Evolutionary conservation across 2,329 filamentous ascomycete genomes (phyloP).

Genomic region (Fusarium siculi): DNA sequence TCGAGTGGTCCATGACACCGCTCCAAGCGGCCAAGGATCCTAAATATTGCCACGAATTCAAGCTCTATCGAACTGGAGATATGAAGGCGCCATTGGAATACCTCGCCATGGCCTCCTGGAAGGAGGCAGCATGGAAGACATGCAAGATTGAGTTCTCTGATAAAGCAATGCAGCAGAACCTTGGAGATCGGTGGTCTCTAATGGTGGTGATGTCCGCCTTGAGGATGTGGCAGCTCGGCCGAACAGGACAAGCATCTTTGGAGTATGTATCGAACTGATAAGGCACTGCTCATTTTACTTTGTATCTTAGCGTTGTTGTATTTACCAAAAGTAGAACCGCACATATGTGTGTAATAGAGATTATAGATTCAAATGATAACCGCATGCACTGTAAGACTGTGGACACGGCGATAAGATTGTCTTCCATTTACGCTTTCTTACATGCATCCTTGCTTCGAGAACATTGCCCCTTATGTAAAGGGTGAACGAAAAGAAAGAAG

Average conservation of each 20-base stretch:
- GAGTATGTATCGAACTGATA: conserved; percentile 27
- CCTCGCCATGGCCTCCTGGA: conserved; percentile 32
- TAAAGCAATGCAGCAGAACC: conserved; percentile 7
- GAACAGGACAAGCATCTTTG: conserved; percentile 32
- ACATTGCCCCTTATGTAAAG: neutral
- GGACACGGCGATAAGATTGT: neutral
- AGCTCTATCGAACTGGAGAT: conserved; percentile 32
- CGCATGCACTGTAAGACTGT: neutral
- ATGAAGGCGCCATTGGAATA: conserved; percentile 23
- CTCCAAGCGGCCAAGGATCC: conserved; percentile 17
- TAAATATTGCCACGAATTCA: conserved; percentile 34
- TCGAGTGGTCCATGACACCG: conserved; percentile 33
- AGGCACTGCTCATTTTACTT: conserved; percentile 1
- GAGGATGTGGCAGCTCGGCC: conserved; percentile 35
- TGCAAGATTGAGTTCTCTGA: conserved; percentile 34
- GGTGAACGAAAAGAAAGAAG: neutral
- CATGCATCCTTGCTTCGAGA: neutral
- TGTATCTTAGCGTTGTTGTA: conserved; percentile 1
- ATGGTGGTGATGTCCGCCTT: conserved; percentile 36
- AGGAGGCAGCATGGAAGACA: conserved; percentile 35
- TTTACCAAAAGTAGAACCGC: neutral
- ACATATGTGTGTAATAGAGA: neutral
- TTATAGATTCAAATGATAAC: conserved; percentile 3
- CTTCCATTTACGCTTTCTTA: neutral
- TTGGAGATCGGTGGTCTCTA: conserved; percentile 30